phyloP scores from a whole-genome alignment of 805 yeast species.

The Myxozyma sirexii region DNA sequence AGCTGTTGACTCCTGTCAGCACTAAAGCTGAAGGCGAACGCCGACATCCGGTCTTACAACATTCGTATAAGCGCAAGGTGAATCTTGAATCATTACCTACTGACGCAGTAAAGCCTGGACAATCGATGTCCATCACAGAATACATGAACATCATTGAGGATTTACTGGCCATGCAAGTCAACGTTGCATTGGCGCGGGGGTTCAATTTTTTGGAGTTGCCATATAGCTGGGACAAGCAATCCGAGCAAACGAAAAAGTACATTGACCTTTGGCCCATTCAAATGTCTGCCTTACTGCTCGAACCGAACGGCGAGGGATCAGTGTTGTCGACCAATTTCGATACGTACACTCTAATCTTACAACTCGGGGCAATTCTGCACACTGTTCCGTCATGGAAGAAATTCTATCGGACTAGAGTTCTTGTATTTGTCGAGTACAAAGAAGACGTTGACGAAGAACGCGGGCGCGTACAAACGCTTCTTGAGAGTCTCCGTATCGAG shows the following conservation, averaged over 20 bases:
- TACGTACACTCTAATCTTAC: conserved; percentile 90
- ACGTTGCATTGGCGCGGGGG: conserved; percentile 92
- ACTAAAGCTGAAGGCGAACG: conserved; percentile 18
- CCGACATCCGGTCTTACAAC: conserved; percentile 14
- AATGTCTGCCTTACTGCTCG: conserved; percentile 81
- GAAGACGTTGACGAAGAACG: conserved; percentile 73
- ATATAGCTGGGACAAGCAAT: conserved; percentile 32
- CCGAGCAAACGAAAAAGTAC: conserved; percentile 45
- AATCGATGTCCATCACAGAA: conserved; percentile 67
- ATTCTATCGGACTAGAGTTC: conserved; percentile 73
- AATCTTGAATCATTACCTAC: conserved; percentile 65
- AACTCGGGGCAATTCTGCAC: conserved; percentile 86
- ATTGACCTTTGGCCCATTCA: conserved; percentile 96
- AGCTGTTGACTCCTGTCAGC: conserved; percentile 6
- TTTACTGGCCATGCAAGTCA: conserved; percentile 80
- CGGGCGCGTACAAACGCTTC: conserved; percentile 59
- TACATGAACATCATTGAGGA: conserved; percentile 96
- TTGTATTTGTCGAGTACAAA: conserved; percentile 82
- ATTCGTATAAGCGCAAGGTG: conserved; percentile 32
- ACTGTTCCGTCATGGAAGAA: conserved; percentile 93
- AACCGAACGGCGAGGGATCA: conserved; percentile 63
- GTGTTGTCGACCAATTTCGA: conserved; percentile 88
- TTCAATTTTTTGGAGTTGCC: conserved; percentile 74
- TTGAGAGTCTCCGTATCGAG: conserved; percentile 78
- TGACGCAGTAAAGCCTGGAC: conserved; percentile 72